These are phyloP conservation scores for Calonectria ilicicola DNA, from an alignment of 2,329 filamentous ascomycete genomes.

Conservation along the genomic window DNA sequence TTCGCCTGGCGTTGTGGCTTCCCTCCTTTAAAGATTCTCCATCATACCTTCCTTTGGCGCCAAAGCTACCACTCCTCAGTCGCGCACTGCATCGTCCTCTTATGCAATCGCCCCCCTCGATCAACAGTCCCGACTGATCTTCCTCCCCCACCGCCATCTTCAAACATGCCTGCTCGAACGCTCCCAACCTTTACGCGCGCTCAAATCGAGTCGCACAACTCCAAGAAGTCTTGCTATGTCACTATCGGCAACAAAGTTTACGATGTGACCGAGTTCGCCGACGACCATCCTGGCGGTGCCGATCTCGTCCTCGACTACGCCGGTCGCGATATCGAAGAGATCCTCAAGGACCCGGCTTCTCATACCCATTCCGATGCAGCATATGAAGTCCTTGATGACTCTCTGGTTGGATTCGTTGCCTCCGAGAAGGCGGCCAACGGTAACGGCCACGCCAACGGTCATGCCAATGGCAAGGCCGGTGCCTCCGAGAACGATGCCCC, in stretches of 20 bases:
- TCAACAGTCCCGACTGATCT: conserved; percentile 26
- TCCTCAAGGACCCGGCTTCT: conserved; percentile 85
- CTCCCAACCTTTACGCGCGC: conserved; percentile 85
- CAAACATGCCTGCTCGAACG: conserved; percentile 79
- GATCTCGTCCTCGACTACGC: conserved; percentile 91
- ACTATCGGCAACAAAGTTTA: conserved; percentile 91
- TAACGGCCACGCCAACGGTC: conserved; percentile 46
- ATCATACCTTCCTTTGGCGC: conserved; percentile 3
- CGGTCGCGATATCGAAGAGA: conserved; percentile 85
- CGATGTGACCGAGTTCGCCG: conserved; percentile 92
- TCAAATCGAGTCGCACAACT: conserved; percentile 86
- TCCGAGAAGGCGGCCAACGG: conserved; percentile 64
- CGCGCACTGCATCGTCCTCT: conserved; percentile 21
- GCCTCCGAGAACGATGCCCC: conserved; percentile 43
- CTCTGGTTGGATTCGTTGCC: conserved; percentile 83
- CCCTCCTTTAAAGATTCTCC: conserved; percentile 1
- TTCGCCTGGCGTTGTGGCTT: background rate
- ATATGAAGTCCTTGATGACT: conserved; percentile 95
- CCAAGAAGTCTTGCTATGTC: conserved; percentile 88
- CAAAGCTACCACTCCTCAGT: conserved; percentile 17
- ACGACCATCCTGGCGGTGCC: conserved; percentile 90
- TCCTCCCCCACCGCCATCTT: conserved; percentile 22
- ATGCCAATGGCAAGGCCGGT: conserved; percentile 47
- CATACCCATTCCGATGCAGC: conserved; percentile 91
- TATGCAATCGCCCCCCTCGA: conserved; percentile 18